Base-by-base conservation (phyloP, 305 asterid genomes). In the Nicotiana rustica region DNA sequence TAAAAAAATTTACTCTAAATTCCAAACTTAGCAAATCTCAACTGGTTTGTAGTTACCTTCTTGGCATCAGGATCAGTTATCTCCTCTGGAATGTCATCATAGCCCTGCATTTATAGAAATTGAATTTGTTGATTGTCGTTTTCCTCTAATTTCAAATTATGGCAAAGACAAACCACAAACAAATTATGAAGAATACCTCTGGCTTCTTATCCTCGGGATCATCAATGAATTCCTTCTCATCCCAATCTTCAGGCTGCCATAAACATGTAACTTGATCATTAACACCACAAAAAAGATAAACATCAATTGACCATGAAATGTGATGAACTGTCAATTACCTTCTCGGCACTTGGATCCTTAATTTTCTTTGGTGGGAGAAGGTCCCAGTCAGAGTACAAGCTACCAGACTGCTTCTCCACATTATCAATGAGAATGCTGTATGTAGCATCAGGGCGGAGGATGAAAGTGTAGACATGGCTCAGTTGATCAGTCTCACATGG, bases 191-290 rank as follows among this genome's bases (percentile, higher is more conserved):
- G 36, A 25, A 68, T 68, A 94, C 99, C 92, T 92, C 98, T 25
- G 99, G 99, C 88, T 96, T 96, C 91, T 90, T 92, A 87, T 96
- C 98, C 86, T 95, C 98, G 0, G 99, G 98, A 82, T 96, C 99
- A 82, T 94, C 71, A 85, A 96, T 93, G 89, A 25, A 96, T 85
- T 96, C 99, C 85, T 93, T 92, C 1, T 96, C 99, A 85, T 96
- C 98, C 99, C 99, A 96, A 87, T 96, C 98, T 86, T 92, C 98
- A 67, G 98, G 99, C 99, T 96, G 91, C 61, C 77, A 86, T 81
- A 65, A 38, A 75, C 33, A 84, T 38, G 49, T 35, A 67, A 21
- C 35, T 67, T 67, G 56, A 49, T 55, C 64, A 67, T 13, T 35
- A 47, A 31, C n/a, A 76, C 66, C 7, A 76, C 64, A 70, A 80